These are phyloP conservation scores for Agrocybe pediades DNA, from an alignment of 768 basidiomycete species.

Conservation along the genomic window DNA sequence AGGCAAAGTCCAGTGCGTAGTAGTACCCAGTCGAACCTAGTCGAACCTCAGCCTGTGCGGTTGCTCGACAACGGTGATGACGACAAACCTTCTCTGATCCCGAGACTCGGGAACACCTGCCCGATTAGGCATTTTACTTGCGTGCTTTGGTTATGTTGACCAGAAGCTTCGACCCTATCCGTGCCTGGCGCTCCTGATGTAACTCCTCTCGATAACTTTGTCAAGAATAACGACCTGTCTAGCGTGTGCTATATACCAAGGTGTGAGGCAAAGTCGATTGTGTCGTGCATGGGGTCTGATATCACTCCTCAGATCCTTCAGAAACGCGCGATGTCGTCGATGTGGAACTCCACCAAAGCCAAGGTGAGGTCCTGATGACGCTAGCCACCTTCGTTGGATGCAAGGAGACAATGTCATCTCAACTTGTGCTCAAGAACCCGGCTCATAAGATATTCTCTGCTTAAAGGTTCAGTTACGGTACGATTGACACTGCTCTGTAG, in stretches of 20 bases:
- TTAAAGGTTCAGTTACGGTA: conserved; percentile 48
- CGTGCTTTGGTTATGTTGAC: not conserved
- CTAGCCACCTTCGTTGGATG: not conserved
- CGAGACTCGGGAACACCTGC: not conserved
- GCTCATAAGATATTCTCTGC: conserved; percentile 6
- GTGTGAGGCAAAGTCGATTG: not conserved
- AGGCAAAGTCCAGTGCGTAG: too few species aligned
- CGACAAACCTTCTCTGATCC: not conserved
- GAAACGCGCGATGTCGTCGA: conserved; percentile 16
- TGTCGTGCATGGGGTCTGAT: not conserved
- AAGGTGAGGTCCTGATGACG: conserved; percentile 25
- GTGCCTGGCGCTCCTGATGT: not conserved
- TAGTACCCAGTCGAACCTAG: too few species aligned
- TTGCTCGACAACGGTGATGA: not conserved
- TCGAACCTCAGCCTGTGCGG: too few species aligned
- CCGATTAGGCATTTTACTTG: not conserved
- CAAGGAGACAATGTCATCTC: not conserved
- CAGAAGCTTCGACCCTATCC: not conserved
- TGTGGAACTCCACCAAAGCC: conserved; percentile 32
- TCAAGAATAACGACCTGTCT: too few species aligned
- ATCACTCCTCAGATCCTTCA: too few species aligned
- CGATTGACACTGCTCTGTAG: not conserved
- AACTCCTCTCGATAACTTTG: too few species aligned
- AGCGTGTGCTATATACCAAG: too few species aligned
- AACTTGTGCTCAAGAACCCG: not conserved